Percentiles rank a stretch among this genome's conserved stretches.
Evolutionary conservation across 352 stramenopile genomes (phyloP).

Genomic region (Globisporangium paroecandrum): DNA sequence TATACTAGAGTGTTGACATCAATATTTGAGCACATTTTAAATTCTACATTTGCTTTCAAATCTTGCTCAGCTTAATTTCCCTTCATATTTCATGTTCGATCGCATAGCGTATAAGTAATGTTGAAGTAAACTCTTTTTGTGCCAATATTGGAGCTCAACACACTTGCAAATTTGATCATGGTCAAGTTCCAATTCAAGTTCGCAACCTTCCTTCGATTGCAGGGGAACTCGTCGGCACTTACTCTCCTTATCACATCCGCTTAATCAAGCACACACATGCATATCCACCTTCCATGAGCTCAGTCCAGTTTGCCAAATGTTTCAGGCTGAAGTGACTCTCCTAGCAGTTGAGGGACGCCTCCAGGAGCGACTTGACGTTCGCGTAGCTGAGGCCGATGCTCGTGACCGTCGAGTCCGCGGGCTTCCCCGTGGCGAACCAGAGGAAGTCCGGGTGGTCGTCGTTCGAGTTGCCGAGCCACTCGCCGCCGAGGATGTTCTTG

Average conservation of each 20-base stretch:
- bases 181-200: too few relatives aligned
- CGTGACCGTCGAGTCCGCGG: slow-evolving; percentile 13
- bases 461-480: slow-evolving; percentile 19
- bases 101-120: too few relatives aligned
- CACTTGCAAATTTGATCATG: too few relatives aligned
- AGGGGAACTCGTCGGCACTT: too few relatives aligned
- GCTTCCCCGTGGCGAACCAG: slow-evolving; percentile 11
- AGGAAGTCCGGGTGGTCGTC: slow-evolving; percentile 18
- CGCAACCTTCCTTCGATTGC: too few relatives aligned
- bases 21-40: background rate
- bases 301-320: background rate
- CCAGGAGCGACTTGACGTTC: slow-evolving; percentile 12
- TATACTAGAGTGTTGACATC: background rate
- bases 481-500: slow-evolving; percentile 18
- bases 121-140: background rate
- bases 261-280: too few relatives aligned
- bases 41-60: too few relatives aligned
- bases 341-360: slow-evolving; percentile 6
- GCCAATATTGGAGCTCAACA: too few relatives aligned
- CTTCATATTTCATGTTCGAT: too few relatives aligned
- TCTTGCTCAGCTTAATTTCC: too few relatives aligned
- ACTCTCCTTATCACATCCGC: too few relatives aligned
- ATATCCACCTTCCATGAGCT: background rate
- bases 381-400: slow-evolving; percentile 12
- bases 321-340: slow-evolving; percentile 8